Conservation (phyloP, 345 rosid genomes). For the Nasturtium officinale region DNA sequence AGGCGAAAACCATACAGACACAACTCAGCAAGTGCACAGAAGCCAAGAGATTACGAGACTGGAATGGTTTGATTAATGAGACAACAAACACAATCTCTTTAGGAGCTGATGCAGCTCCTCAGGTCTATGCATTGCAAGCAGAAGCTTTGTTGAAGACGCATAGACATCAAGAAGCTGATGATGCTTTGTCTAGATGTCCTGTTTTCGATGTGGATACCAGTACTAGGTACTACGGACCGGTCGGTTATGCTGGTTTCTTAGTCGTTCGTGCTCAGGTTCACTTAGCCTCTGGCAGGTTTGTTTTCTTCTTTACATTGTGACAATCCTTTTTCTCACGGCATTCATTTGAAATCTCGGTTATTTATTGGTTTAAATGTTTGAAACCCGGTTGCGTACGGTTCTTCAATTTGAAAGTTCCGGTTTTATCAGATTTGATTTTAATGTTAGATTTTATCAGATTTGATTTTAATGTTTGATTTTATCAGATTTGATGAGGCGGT, state of each 20-base stretch:
- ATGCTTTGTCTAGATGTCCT: slow-evolving; percentile 58
- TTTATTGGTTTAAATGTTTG: background rate
- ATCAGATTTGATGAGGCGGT: slow-evolving; percentile 71
- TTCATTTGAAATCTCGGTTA: background rate
- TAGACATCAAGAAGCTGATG: slow-evolving; percentile 82
- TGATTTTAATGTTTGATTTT: slow-evolving; percentile 37
- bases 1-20: slow-evolving; percentile 60
- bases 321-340: background rate
- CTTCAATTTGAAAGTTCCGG: slow-evolving; percentile 16
- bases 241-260: slow-evolving; percentile 70
- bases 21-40: slow-evolving; percentile 72
- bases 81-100: slow-evolving; percentile 57
- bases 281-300: slow-evolving; percentile 86
- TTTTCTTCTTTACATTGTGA: background rate
- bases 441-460: slow-evolving; percentile 45
- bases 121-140: slow-evolving; percentile 86
- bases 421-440: no score
- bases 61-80: slow-evolving; percentile 66
- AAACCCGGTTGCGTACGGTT: slow-evolving; percentile 13
- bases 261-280: slow-evolving; percentile 80
- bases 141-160: slow-evolving; percentile 78
- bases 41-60: slow-evolving; percentile 65
- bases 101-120: slow-evolving; percentile 92
- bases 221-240: slow-evolving; percentile 72
- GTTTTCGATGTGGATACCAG: slow-evolving; percentile 60